Base-by-base conservation (phyloP, 192 early-diverging fungal species). In the Coemansia sp. region DNA sequence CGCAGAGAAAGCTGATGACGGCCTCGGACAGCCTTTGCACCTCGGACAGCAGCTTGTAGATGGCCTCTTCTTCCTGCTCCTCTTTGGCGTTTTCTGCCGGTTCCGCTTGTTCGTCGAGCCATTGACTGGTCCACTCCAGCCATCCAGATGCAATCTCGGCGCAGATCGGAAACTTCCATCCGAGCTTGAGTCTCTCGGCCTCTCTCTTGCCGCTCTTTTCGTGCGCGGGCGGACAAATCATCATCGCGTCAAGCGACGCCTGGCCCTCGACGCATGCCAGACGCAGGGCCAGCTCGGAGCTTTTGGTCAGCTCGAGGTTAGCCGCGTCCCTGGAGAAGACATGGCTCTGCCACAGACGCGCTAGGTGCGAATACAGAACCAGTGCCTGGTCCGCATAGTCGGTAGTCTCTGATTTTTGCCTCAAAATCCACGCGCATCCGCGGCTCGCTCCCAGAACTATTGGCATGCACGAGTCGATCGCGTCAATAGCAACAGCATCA, bases 91-190 rank as follows among this genome's bases (percentile, higher is more conserved):
- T 30, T 1, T 45, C 54, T 4, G 25, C 28, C 16, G 39, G 39
- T 16, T 42, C 39, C 3, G 13, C 13, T 13, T 42, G 76, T 35
- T 55, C 64, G 13, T 79, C 67, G 32, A 73, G 61, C 76, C 76
- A 79, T 18, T 34, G 51, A 16, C 61, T 22, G 14, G 63, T 59
- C 70, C 71, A 79, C 28, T 67, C 71, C 13, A 79, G 76, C 76
- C 76, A 79, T 1, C 56, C 53, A 25, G 76, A 62, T n/a, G 55
- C 60, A 45, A 70, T 67, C 35, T 69, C 71, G 8, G 76, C 61
- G 45, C 76, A 79, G 16, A 69, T 42, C 4, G 76, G 63, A 32
- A 70, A 61, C 58, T 79, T 79, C 76, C 76, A 79, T 6, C 76
- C 76, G 22, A 55, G 72, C 18, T 60, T 60, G 29, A 35, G 48